A percentile compares a stretch with the other conserved stretches of the same genome.
Evolutionary conservation across 106 monocot species (phyloP).

Genomic region (Agapanthus africanus): DNA sequence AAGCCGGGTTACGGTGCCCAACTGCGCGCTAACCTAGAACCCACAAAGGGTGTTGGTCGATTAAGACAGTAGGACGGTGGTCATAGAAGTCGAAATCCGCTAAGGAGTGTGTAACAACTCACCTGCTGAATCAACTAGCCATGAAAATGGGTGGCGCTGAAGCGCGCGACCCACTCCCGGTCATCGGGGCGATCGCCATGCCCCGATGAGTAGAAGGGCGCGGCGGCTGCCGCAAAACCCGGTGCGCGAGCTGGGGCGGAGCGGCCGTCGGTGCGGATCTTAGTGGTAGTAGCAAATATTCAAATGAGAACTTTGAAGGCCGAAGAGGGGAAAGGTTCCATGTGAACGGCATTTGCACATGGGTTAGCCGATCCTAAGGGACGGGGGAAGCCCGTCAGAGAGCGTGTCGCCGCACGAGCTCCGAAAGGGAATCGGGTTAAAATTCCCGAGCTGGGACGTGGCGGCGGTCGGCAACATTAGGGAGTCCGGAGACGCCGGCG

Average conservation of each 20-base stretch:
- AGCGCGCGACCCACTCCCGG: slow-evolving; percentile 26
- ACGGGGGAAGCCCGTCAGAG: too few relatives aligned
- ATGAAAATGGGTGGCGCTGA: slow-evolving; percentile 32
- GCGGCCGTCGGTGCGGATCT: slow-evolving; percentile 39
- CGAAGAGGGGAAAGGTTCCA: slow-evolving; percentile 26
- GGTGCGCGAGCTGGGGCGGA: slow-evolving; percentile 17
- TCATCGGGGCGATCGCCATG: slow-evolving; percentile 14
- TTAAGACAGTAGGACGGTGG: slow-evolving; percentile 12
- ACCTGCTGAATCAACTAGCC: slow-evolving; percentile 40
- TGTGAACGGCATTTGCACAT: slow-evolving; percentile 2
- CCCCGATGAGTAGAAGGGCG: slow-evolving; percentile 19
- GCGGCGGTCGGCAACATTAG: slow-evolving; percentile 17
- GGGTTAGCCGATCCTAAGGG: too few relatives aligned
- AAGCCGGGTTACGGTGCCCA: slow-evolving; percentile 14
- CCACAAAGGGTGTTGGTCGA: slow-evolving; percentile 23
- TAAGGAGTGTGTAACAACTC: slow-evolving; percentile 18
- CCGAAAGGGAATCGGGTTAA: slow-evolving; percentile 33
- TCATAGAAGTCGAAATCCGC: slow-evolving; percentile 20
- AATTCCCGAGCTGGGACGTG: slow-evolving; percentile 28
- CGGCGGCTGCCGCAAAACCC: slow-evolving; percentile 20
- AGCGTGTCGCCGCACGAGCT: slow-evolving; percentile 5
- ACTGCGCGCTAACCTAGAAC: slow-evolving; percentile 20
- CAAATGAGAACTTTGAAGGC: slow-evolving; percentile 39
- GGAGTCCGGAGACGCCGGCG: slow-evolving; percentile 19
- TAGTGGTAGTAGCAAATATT: slow-evolving; percentile 47